Base-by-base conservation (phyloP, 179 eudicot genomes). In the Monotropa hypopitys region DNA sequence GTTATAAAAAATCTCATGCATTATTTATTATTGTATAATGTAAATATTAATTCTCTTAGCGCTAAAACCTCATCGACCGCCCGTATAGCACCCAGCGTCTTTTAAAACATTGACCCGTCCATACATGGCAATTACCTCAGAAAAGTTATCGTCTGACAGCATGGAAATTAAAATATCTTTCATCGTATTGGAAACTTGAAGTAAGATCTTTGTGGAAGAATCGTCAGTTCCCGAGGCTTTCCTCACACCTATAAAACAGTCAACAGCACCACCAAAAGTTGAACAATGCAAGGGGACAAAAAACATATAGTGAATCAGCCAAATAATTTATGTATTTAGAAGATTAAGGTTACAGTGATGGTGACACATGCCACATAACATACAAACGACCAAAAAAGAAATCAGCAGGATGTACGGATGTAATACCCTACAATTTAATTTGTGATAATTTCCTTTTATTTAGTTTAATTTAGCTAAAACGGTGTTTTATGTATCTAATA, bases 71-170 rank as follows among this genome's bases (percentile, higher is more conserved):
- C n/a, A n/a, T n/a, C n/a, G n/a, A n/a, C n/a, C n/a, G n/a, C n/a
- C n/a, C n/a, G n/a, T n/a, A n/a, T n/a, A n/a, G n/a, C n/a, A n/a
- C n/a, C n/a, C n/a, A n/a, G n/a, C n/a, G n/a, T n/a, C n/a, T n/a
- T n/a, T n/a, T n/a, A n/a, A n/a, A n/a, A n/a, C n/a, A n/a, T n/a
- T n/a, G n/a, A 57, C 45, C 46, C 70, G 49, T 35, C 65, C 38
- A 56, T 43, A 33, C 38, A 47, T 73, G 46, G 10, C 56, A 23
- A 74, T 78, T 84, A 94, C 98, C 94, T 89, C 89, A 72, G 88
- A 79, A 78, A 92, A 79, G 77, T 89, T 85, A 74, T 87, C 92
- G 82, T 92, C 90, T 46, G 96, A 89, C 72, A 94, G 85, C 89
- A 82, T 78, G 83, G 67, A 26, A 70, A 94, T 80, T 46, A 83